phyloP scores from a whole-genome alignment of 2,329 filamentous ascomycete genomes.

The Nannizzia gypsea region DNA sequence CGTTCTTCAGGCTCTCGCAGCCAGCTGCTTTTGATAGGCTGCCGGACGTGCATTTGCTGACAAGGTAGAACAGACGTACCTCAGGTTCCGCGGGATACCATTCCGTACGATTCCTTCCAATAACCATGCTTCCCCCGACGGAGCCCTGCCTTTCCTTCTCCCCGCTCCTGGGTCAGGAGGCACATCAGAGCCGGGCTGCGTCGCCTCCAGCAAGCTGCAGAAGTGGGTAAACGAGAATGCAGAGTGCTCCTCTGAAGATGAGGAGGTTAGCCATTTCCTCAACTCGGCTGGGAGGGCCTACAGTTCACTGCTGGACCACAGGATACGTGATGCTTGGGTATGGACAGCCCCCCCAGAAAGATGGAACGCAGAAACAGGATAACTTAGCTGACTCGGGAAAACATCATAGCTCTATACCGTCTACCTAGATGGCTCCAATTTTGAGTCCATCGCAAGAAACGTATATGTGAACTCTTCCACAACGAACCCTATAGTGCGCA shows the following conservation, averaged over 20 bases:
- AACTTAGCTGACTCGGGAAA: neutral
- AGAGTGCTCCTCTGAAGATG: constrained; percentile 37
- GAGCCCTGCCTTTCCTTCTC: constrained; percentile 77
- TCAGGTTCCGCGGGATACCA: constrained; percentile 61
- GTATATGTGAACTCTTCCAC: constrained; percentile 60
- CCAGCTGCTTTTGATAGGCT: neutral
- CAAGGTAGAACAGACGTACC: constrained; percentile 52
- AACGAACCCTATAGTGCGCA: constrained; percentile 49
- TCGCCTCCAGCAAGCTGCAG: constrained; percentile 50
- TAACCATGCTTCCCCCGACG: constrained; percentile 86
- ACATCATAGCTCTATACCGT: constrained; percentile 56
- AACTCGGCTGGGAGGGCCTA: constrained; percentile 50
- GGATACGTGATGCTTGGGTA: constrained; percentile 79
- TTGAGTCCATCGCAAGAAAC: constrained; percentile 49
- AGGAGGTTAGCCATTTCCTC: constrained; percentile 46
- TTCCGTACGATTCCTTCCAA: constrained; percentile 61
- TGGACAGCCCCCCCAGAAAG: neutral
- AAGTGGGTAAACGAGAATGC: constrained; percentile 52
- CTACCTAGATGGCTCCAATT: constrained; percentile 62
- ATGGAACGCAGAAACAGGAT: neutral
- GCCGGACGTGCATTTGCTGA: neutral
- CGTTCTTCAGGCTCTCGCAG: neutral
- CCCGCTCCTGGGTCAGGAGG: constrained; percentile 32
- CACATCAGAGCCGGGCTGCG: constrained; percentile 24
- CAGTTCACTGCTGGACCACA: constrained; percentile 60